Evolutionary conservation across 1,139 yeast genomes (phyloP).

Genomic region (Hansenula sp.): DNA sequence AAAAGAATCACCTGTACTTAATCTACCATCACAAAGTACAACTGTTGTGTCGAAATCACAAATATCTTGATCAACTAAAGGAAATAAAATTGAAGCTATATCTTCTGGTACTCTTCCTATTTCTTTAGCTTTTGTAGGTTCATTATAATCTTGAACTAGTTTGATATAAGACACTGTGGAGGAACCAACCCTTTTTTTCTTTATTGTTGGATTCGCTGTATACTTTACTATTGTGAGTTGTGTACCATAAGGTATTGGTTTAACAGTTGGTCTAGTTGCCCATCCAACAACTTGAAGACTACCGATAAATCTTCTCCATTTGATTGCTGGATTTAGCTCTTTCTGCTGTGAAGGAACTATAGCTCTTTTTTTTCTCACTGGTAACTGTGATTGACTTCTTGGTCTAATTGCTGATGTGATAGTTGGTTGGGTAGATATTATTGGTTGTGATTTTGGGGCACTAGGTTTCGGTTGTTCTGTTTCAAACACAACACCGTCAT

Average conservation of each 20-base stretch:
- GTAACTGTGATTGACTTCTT: not conserved
- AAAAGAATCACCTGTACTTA: conserved; percentile 73
- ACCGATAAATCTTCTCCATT: conserved; percentile 56
- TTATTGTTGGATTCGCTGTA: conserved; percentile 23
- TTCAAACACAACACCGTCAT: conserved; percentile 8
- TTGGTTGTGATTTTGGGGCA: not conserved
- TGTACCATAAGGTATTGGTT: conserved; percentile 49
- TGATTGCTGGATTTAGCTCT: conserved; percentile 1
- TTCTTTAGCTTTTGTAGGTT: conserved; percentile 39
- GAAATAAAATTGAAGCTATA: conserved; percentile 62
- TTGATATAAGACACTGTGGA: conserved; percentile 19
- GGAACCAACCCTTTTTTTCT: conserved; percentile 24
- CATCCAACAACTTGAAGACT: conserved; percentile 70
- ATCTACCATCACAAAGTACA: conserved; percentile 50
- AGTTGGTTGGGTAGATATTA: not conserved
- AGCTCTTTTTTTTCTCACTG: conserved; percentile 1
- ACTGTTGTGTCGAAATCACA: conserved; percentile 56
- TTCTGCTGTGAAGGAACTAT: not conserved
- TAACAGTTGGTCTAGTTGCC: conserved; percentile 74
- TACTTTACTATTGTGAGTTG: conserved; percentile 33
- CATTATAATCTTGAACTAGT: conserved; percentile 18
- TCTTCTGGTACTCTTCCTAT: conserved; percentile 77
- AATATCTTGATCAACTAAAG: conserved; percentile 55
- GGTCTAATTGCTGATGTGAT: not conserved
- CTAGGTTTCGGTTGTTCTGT: not conserved